phyloP scores from a whole-genome alignment of 2,329 filamentous ascomycete genomes.

The Spiromastix sp. region DNA sequence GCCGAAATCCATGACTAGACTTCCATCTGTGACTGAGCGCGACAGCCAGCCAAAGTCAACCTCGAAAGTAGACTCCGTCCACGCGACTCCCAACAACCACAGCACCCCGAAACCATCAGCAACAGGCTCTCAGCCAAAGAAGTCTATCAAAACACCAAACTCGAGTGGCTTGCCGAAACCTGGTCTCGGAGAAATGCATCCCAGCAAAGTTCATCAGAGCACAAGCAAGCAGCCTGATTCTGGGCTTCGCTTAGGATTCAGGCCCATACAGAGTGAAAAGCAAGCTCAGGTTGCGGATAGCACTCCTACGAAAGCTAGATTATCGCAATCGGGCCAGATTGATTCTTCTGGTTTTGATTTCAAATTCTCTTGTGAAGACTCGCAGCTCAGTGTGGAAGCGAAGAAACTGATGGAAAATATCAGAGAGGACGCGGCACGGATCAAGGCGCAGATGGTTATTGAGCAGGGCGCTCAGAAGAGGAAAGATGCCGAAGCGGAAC shows the following conservation, averaged over 20 bases:
- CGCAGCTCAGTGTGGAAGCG: conserved; percentile 39
- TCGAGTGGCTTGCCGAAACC: conserved; percentile 59
- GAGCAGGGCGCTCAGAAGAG: conserved; percentile 46
- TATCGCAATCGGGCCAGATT: conserved; percentile 24
- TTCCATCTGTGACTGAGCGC: conserved; percentile 37
- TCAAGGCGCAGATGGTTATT: conserved; percentile 58
- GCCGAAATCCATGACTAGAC: conserved; percentile 19
- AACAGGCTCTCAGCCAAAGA: conserved; percentile 19
- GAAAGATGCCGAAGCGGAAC: conserved; percentile 36
- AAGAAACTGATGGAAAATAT: conserved; percentile 55
- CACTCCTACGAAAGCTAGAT: conserved; percentile 33
- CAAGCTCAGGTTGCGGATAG: conserved; percentile 12
- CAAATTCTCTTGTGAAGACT: conserved; percentile 33
- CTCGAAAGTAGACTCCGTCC: conserved; percentile 11
- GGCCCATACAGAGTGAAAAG: conserved; percentile 50
- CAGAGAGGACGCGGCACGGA: conserved; percentile 59
- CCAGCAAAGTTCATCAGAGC: conserved; percentile 64
- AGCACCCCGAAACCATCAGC: conserved; percentile 21
- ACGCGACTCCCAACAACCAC: conserved; percentile 18
- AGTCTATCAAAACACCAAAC: conserved; percentile 48
- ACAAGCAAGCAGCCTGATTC: conserved; percentile 70
- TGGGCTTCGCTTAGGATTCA: conserved; percentile 71
- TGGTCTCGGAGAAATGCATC: conserved; percentile 77
- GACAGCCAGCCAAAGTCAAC: conserved; percentile 31
- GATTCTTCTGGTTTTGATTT: conserved; percentile 38